These are phyloP conservation scores for Onygenales sp. DNA, from an alignment of 2,329 filamentous ascomycete genomes.

Conservation along the genomic window DNA sequence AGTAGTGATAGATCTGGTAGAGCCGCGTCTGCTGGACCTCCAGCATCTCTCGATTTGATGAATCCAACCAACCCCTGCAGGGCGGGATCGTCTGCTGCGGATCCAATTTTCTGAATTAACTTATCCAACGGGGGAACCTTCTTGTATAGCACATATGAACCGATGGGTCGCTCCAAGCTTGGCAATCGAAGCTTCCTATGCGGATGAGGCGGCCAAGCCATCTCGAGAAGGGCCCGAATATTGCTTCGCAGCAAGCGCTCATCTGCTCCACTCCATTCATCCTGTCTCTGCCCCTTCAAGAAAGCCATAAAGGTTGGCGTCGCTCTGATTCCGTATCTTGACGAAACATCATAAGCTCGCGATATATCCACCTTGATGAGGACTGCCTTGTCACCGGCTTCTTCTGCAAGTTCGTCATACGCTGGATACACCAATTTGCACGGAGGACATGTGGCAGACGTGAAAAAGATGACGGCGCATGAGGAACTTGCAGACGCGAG, in stretches of 20 bases:
- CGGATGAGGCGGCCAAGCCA: conserved; percentile 65
- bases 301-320: conserved; percentile 90
- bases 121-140: conserved; percentile 79
- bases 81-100: conserved; percentile 46
- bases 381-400: conserved; percentile 56
- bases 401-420: conserved; percentile 69
- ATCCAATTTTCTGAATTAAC: conserved; percentile 67
- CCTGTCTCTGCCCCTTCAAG: conserved; percentile 62
- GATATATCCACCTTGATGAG: conserved; percentile 80
- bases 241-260: conserved; percentile 58
- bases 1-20: conserved; percentile 63
- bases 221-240: conserved; percentile 62
- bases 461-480: conserved; percentile 84
- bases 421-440: conserved; percentile 75
- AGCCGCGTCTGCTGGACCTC: conserved; percentile 54
- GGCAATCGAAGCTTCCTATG: conserved; percentile 65
- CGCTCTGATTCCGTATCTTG: conserved; percentile 58
- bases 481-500: conserved; percentile 53
- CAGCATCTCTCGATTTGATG: conserved; percentile 51
- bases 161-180: conserved; percentile 53
- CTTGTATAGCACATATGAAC: conserved; percentile 61
- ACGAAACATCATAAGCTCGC: conserved; percentile 53
- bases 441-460: conserved; percentile 73
- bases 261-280: conserved; percentile 74
- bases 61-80: conserved; percentile 61